phyloP scores from a whole-genome alignment of 139 green algal genomes.

The Chara braunii region DNA sequence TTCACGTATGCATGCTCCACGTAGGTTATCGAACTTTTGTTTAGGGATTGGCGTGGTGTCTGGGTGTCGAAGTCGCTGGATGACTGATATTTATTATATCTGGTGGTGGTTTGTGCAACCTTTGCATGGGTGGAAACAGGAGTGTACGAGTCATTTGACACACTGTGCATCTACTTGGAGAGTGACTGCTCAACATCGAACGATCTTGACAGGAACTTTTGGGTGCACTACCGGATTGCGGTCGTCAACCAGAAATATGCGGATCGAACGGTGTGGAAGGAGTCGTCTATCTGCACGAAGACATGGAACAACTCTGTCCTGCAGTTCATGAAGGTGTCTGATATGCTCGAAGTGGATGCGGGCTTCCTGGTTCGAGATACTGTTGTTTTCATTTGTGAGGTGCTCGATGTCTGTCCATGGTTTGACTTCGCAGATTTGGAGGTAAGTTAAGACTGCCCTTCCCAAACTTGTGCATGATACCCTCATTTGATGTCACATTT shows the following conservation, averaged over 20 bases:
- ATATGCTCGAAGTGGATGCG: conserved; percentile 48
- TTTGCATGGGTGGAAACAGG: too few species aligned
- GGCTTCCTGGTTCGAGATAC: conserved; percentile 49
- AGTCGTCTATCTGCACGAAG: conserved; percentile 59
- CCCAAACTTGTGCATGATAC: too few species aligned
- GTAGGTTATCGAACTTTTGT: too few species aligned
- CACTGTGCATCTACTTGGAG: conserved; percentile 66
- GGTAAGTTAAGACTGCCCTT: conserved; percentile 8
- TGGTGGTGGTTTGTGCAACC: too few species aligned
- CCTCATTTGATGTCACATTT: too few species aligned
- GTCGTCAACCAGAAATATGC: conserved; percentile 55
- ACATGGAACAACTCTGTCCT: conserved; percentile 68
- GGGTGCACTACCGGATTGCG: conserved; percentile 61
- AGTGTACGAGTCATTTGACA: conserved; percentile 60
- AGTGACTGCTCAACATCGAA: conserved; percentile 39
- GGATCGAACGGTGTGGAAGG: conserved; percentile 54
- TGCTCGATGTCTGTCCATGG: conserved; percentile 60
- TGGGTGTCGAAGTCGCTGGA: too few species aligned
- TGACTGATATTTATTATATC: too few species aligned
- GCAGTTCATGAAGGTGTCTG: conserved; percentile 58
- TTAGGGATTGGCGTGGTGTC: too few species aligned
- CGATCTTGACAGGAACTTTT: conserved; percentile 52
- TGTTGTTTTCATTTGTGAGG: conserved; percentile 52
- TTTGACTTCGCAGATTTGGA: conserved; percentile 54
- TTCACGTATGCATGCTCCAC: too few species aligned